phyloP scores from a whole-genome alignment of 1,139 yeast genomes.

The Meyerozyma carpophila region DNA sequence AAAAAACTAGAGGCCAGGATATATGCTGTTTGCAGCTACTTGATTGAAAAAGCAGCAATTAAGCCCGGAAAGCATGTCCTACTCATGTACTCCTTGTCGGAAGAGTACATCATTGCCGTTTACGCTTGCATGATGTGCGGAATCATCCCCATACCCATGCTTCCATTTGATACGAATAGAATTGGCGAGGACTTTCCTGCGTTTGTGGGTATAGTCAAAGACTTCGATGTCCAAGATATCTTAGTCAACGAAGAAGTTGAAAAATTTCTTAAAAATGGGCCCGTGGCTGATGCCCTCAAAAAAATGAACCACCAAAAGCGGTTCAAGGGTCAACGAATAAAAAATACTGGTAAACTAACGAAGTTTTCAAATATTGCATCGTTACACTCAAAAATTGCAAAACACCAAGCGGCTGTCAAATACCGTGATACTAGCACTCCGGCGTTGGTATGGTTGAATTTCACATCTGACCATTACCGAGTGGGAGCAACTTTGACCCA shows the following conservation, averaged over 20 bases:
- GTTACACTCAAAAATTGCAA: conserved; percentile 39
- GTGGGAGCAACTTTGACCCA: conserved; percentile 64
- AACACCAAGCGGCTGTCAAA: conserved; percentile 39
- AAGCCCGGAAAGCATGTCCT: conserved; percentile 69
- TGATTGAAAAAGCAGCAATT: conserved; percentile 48
- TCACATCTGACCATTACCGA: conserved; percentile 69
- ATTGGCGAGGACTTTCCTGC: conserved; percentile 74
- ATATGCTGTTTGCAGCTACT: conserved; percentile 62
- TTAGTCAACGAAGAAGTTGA: conserved; percentile 80
- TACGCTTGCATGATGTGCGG: conserved; percentile 87
- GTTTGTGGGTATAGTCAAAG: conserved; percentile 59
- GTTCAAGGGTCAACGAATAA: conserved; percentile 46
- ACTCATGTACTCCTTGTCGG: conserved; percentile 81
- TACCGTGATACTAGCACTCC: conserved; percentile 37
- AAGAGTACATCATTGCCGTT: conserved; percentile 78
- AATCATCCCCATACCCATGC: conserved; percentile 71
- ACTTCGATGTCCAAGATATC: conserved; percentile 65
- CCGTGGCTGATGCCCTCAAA: conserved; percentile 60
- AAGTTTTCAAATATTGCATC: conserved; percentile 51
- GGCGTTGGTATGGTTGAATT: conserved; percentile 62
- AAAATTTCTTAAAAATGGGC: conserved; percentile 62
- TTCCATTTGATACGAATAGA: conserved; percentile 66
- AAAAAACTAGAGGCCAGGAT: conserved; percentile 73
- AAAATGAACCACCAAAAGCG: conserved; percentile 38
- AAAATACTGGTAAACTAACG: conserved; percentile 63